Base-by-base conservation (phyloP, 768 basidiomycete genomes). In the Coprinellus aureogranulatus region DNA sequence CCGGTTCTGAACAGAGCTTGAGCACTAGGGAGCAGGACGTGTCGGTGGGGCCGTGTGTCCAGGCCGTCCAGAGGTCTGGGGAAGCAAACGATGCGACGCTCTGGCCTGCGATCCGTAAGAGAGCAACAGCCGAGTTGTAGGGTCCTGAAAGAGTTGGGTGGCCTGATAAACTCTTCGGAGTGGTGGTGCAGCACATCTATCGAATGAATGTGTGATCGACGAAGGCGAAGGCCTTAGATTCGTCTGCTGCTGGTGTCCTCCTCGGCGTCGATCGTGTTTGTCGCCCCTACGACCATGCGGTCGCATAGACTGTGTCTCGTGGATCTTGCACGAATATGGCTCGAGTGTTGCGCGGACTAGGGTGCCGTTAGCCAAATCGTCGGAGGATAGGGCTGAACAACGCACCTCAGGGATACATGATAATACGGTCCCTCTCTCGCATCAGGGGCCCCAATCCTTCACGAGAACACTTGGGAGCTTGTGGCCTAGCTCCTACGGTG, bases 251-350 rank as follows among this genome's bases (percentile, higher is more conserved):
- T 84, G 87, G 66, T 97, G 96, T 99, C 97, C 69, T 98, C 97
- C 66, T 97, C 94, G 4, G 97, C 98, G 69, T 99, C 97, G 20
- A 99, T 99, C 74, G n/a, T 98, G 95, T 75, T 99, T 97, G 72
- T 99, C 97, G 75, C 98, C 98, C 79, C 98, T 98, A 70, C 98
- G 83, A 72, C 98, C 97, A 72, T 99, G 97, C 0, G 97, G 97
- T 4, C 97, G 91, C 72, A 98, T 99, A 84, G 98, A 99, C 0
- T 94, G 86, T 68, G 98, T 98, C 65, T 88, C 98, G 39, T 98
- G 97, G 6, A 44, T 92, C 69, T 90, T 86, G 82, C 97, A 99
- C 40, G 88, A 75, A 70, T 99, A 97, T 0, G 97, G 97, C 72
- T 99, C 98, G 62, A 98, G 96, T 94, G 0, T 94, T 97, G 68